A percentile compares a stretch with the other conserved stretches of the same genome.
Conservation (phyloP, 2,329 filamentous ascomycete genomes). For the Aureobasidium sp. region DNA sequence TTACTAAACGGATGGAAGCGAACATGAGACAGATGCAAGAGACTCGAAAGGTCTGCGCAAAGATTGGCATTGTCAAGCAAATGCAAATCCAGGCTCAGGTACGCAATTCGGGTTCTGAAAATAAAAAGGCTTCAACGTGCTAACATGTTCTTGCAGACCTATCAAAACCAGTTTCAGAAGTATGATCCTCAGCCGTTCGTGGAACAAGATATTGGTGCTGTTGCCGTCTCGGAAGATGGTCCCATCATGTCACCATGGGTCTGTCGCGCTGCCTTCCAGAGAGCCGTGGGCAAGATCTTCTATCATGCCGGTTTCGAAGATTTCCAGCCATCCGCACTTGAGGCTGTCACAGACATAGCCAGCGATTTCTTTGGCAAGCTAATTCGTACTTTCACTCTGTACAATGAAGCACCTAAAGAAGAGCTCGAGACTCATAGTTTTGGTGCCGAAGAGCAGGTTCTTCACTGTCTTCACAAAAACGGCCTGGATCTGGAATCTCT, state of each 20-base stretch:
- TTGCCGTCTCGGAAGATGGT: slow-evolving; percentile 82
- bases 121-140: slow-evolving; percentile 6
- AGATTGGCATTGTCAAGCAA: slow-evolving; percentile 96
- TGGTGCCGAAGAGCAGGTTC: slow-evolving; percentile 73
- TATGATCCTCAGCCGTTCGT: slow-evolving; percentile 85
- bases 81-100: slow-evolving; percentile 98
- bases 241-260: slow-evolving; percentile 79
- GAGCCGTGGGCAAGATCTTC: slow-evolving; percentile 88
- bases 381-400: slow-evolving; percentile 69
- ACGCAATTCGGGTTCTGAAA: slow-evolving; percentile 28
- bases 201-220: slow-evolving; percentile 79
- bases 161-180: slow-evolving; percentile 96
- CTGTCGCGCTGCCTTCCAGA: slow-evolving; percentile 76
- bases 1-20: slow-evolving; percentile 74
- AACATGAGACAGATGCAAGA: slow-evolving; percentile 96
- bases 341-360: slow-evolving; percentile 82
- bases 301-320: slow-evolving; percentile 97
- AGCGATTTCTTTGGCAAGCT: slow-evolving; percentile 86
- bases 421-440: slow-evolving; percentile 51
- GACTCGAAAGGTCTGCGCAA: slow-evolving; percentile 89
- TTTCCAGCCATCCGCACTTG: slow-evolving; percentile 87
- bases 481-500: slow-evolving; percentile 75
- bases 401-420: slow-evolving; percentile 70
- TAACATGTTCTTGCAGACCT: slow-evolving; percentile 54
- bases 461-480: slow-evolving; percentile 79